These are phyloP conservation scores for Calonectria crousiana DNA, from an alignment of 2,329 filamentous ascomycete genomes.

Conservation along the genomic window DNA sequence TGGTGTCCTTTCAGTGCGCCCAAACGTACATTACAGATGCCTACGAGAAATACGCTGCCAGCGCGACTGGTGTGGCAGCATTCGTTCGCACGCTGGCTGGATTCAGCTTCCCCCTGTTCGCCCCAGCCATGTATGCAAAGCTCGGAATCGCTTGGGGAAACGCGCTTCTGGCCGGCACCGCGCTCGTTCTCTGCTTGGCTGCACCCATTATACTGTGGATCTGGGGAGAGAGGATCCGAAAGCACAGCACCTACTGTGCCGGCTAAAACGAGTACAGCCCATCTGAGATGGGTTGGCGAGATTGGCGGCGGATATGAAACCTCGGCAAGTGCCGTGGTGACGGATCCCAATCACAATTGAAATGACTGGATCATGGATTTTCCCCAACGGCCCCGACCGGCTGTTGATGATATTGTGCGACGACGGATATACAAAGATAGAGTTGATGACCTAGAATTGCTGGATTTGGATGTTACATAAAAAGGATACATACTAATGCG, in stretches of 20 bases:
- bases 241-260: slow-evolving; percentile 34
- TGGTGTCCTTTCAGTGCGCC: slow-evolving; percentile 68
- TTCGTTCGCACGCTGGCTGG: slow-evolving; percentile 67
- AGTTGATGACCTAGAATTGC: neutral
- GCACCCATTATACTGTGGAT: slow-evolving; percentile 35
- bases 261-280: neutral
- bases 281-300: neutral
- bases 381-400: too few species aligned
- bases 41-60: slow-evolving; percentile 52
- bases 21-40: slow-evolving; percentile 71
- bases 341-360: neutral
- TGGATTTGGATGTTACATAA: neutral
- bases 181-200: slow-evolving; percentile 35
- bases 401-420: neutral
- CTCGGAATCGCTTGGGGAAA: slow-evolving; percentile 61
- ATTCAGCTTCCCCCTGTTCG: slow-evolving; percentile 70
- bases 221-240: slow-evolving; percentile 36
- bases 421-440: neutral
- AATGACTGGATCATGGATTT: neutral
- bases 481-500: neutral
- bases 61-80: slow-evolving; percentile 64
- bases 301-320: neutral
- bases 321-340: neutral
- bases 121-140: slow-evolving; percentile 54
- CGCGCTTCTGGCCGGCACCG: slow-evolving; percentile 48